These are phyloP conservation scores for Cymbopogon flexuosus DNA, from an alignment of 202 grass and related monocot genomes.

Conservation along the genomic window DNA sequence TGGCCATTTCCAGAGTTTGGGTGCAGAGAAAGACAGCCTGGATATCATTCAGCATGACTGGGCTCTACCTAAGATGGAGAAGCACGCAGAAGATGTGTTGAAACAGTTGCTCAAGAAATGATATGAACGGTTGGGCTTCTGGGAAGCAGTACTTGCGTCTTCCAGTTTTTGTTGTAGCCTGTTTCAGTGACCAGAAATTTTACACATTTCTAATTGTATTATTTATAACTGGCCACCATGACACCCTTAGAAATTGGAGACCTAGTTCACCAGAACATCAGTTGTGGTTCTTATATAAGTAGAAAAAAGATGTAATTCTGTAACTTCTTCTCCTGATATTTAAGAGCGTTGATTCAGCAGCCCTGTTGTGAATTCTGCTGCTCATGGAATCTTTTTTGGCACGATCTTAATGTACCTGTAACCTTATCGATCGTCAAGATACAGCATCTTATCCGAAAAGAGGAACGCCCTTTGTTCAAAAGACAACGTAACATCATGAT, in stretches of 20 bases:
- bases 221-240: constrained; percentile 19
- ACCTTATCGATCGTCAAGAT: neutral
- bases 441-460: neutral
- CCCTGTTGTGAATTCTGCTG: neutral
- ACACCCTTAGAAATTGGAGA: neutral
- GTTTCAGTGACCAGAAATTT: constrained; percentile 17
- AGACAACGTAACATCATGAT: neutral
- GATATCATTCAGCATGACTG: constrained; percentile 98
- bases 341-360: neutral
- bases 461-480: neutral
- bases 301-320: constrained; percentile 7
- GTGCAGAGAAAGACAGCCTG: constrained; percentile 85
- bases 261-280: neutral
- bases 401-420: neutral
- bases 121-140: neutral
- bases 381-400: constrained; percentile 1
- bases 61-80: constrained; percentile 80
- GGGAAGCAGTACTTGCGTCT: neutral
- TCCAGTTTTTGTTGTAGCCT: constrained; percentile 40
- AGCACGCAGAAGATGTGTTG: constrained; percentile 65
- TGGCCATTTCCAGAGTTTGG: constrained; percentile 60
- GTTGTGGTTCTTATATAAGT: neutral
- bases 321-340: neutral
- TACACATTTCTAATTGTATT: constrained; percentile 28
- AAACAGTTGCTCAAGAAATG: constrained; percentile 69